These are phyloP conservation scores for Oenanthe javanica DNA, from an alignment of 140 eudicot genomes.

Conservation along the genomic window DNA sequence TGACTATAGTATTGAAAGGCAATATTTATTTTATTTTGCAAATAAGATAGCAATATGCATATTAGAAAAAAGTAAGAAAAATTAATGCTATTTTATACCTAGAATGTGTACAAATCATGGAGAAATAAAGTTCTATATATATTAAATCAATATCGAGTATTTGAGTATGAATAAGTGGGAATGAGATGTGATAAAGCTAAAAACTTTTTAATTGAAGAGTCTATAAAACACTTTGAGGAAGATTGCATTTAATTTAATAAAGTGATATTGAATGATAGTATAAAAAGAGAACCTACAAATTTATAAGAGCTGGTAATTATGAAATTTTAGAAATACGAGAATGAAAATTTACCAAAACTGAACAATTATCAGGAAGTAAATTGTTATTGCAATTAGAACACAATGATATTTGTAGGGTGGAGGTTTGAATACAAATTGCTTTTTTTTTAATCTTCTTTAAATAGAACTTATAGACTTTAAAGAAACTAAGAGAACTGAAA, in stretches of 20 bases:
- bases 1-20: background rate
- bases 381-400: too few relatives aligned
- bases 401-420: too few relatives aligned
- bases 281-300: background rate
- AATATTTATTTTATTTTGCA: background rate
- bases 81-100: background rate
- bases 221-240: background rate
- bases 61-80: background rate
- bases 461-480: too few relatives aligned
- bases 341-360: background rate
- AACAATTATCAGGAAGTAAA: background rate
- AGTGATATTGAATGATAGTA: background rate
- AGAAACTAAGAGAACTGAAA: too few relatives aligned
- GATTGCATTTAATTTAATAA: too few relatives aligned
- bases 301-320: background rate
- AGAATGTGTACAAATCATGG: background rate
- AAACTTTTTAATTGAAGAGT: background rate
- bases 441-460: too few relatives aligned
- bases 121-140: background rate
- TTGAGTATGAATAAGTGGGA: background rate
- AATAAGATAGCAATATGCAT: background rate
- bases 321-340: background rate
- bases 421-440: too few relatives aligned
- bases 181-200: background rate
- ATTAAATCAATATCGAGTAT: background rate